A percentile compares a stretch with the other conserved stretches of the same genome.
Evolutionary conservation across 352 stramenopile species (phyloP).

Genomic region (Phytophthora brassicae): DNA sequence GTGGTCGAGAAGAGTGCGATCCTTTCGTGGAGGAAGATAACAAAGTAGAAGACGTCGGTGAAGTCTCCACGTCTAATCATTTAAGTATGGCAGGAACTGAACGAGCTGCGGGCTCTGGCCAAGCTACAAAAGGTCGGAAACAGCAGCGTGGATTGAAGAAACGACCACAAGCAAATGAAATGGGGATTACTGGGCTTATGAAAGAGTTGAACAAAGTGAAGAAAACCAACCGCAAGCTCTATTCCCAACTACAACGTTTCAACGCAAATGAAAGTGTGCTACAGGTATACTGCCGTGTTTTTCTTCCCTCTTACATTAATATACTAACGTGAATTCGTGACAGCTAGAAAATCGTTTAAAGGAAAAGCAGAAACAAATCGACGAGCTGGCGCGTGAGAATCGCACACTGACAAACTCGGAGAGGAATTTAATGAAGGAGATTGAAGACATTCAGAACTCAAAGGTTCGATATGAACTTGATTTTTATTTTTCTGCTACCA

Average conservation of each 20-base stretch:
- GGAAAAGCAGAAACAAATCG: constrained; percentile 64
- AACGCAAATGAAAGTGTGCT: constrained; percentile 50
- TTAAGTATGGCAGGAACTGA: background rate
- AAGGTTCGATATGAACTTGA: constrained; percentile 27
- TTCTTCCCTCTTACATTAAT: background rate
- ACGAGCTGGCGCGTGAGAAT: constrained; percentile 65
- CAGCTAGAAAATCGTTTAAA: constrained; percentile 70
- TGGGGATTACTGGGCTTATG: constrained; percentile 29
- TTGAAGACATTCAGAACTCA: constrained; percentile 63
- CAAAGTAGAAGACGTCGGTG: background rate
- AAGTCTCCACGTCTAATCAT: background rate
- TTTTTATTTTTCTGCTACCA: background rate
- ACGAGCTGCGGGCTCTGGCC: background rate
- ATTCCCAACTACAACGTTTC: constrained; percentile 50
- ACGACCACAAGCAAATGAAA: constrained; percentile 3
- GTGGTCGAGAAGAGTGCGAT: background rate
- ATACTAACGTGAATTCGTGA: background rate
- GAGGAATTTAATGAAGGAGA: constrained; percentile 46
- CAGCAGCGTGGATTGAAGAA: constrained; percentile 5
- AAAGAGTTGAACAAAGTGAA: constrained; percentile 48
- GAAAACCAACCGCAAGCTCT: constrained; percentile 48
- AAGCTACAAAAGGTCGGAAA: background rate
- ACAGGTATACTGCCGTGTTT: constrained; percentile 31
- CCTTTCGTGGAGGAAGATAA: background rate
- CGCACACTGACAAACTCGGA: constrained; percentile 57